Percentiles rank a stretch among this genome's conserved stretches.
Evolutionary conservation across 768 basidiomycete genomes (phyloP).

Genomic region (Boletus reticuloceps): DNA sequence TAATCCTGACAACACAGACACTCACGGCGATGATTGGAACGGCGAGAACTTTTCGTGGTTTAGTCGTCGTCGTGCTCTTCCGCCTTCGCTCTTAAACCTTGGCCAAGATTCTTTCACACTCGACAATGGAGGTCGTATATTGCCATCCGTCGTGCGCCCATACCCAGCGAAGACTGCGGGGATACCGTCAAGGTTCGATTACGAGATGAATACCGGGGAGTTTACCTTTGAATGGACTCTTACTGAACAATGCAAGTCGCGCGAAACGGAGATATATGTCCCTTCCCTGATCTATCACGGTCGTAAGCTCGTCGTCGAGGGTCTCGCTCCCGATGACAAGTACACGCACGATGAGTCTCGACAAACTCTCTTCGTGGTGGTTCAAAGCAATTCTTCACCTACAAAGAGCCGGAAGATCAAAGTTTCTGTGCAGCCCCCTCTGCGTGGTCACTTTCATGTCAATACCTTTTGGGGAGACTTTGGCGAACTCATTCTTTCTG

Average conservation of each 20-base stretch:
- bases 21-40: conserved; percentile 85
- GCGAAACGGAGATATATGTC: conserved; percentile 82
- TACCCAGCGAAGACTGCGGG: conserved; percentile 92
- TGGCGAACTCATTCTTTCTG: conserved; percentile 31
- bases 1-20: conserved; percentile 83
- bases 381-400: conserved; percentile 41
- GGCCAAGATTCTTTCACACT: conserved; percentile 65
- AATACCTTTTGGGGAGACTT: conserved; percentile 71
- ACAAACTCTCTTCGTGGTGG: conserved; percentile 78
- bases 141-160: conserved; percentile 80
- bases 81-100: conserved; percentile 50
- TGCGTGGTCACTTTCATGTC: conserved; percentile 47
- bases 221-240: conserved; percentile 65
- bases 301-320: conserved; percentile 55
- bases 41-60: conserved; percentile 99
- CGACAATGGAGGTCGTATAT: conserved; percentile 79
- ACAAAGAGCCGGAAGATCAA: conserved; percentile 47
- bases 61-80: conserved; percentile 57
- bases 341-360: conserved; percentile 59
- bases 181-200: conserved; percentile 68
- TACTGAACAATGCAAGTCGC: conserved; percentile 29
- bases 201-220: conserved; percentile 71
- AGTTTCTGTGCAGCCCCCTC: conserved; percentile 56
- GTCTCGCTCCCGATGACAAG: conserved; percentile 48
- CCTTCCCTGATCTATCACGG: conserved; percentile 61